Percentiles rank a stretch among this genome's conserved stretches.
phyloP scores from a whole-genome alignment of 805 yeast species.

The Saccharomycopsis sp. region DNA sequence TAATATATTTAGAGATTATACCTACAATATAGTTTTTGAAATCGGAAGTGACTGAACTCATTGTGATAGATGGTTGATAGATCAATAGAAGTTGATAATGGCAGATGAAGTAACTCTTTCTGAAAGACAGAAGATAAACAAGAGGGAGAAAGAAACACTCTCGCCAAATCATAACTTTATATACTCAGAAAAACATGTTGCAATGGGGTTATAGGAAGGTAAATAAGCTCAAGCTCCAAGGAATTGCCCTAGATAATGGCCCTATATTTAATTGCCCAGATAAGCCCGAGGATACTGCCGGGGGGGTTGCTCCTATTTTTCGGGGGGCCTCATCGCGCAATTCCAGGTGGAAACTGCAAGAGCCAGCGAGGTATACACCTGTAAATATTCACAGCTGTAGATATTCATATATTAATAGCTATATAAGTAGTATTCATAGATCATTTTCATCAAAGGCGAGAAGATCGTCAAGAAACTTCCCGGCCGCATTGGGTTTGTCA shows the following conservation, averaged over 20 bases:
- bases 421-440: neutral
- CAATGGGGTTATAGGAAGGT: no score
- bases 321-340: neutral
- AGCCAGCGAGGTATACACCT: no score
- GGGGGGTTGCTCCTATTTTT: neutral
- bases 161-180: neutral
- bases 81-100: neutral
- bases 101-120: no score
- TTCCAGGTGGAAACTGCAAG: neutral
- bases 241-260: no score
- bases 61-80: neutral
- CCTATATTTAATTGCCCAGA: neutral
- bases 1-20: neutral
- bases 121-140: no score
- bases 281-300: neutral
- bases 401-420: no score
- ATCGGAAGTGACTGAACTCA: neutral
- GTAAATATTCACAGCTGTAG: no score
- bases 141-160: neutral
- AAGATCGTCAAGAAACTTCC: neutral
- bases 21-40: conserved; percentile 11
- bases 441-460: neutral
- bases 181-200: neutral
- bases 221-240: no score
- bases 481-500: neutral